These are phyloP conservation scores for Fraxinus pennsylvanica DNA, from an alignment of 257 asterid species.

Conservation along the genomic window DNA sequence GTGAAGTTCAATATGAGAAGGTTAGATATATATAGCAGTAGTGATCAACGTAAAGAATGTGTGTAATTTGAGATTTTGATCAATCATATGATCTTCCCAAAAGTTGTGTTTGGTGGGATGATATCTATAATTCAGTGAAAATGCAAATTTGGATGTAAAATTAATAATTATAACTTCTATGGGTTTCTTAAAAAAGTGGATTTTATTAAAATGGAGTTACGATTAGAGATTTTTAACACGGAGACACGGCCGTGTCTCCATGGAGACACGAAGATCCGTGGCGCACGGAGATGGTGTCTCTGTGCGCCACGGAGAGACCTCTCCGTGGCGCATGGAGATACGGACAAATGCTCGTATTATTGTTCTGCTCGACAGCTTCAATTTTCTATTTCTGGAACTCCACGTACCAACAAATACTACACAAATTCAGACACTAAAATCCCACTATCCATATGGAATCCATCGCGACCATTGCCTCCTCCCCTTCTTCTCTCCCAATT, in stretches of 20 bases:
- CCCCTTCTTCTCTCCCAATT: conserved; percentile 45
- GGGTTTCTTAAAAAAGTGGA: conserved; percentile 9
- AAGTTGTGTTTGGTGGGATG: conserved; percentile 10
- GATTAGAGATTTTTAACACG: too few relatives aligned
- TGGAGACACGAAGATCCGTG: too few relatives aligned
- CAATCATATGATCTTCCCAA: neutral
- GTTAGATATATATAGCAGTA: neutral
- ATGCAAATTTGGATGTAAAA: conserved; percentile 15
- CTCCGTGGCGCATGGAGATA: too few relatives aligned
- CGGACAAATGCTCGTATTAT: too few relatives aligned
- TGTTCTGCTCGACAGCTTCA: neutral
- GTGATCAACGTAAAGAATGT: neutral
- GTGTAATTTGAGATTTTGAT: neutral
- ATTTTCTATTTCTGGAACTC: neutral
- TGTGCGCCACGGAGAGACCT: too few relatives aligned
- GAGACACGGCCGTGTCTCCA: too few relatives aligned
- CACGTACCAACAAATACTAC: neutral
- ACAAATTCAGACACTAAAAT: neutral
- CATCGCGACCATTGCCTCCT: conserved; percentile 44
- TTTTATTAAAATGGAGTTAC: neutral
- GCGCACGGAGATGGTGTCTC: too few relatives aligned
- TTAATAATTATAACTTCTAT: neutral
- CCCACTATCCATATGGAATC: conserved; percentile 48
- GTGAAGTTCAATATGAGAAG: neutral
- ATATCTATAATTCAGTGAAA: conserved; percentile 8